Base-by-base conservation (phyloP, 768 basidiomycete genomes). In the Mycena maculata region DNA sequence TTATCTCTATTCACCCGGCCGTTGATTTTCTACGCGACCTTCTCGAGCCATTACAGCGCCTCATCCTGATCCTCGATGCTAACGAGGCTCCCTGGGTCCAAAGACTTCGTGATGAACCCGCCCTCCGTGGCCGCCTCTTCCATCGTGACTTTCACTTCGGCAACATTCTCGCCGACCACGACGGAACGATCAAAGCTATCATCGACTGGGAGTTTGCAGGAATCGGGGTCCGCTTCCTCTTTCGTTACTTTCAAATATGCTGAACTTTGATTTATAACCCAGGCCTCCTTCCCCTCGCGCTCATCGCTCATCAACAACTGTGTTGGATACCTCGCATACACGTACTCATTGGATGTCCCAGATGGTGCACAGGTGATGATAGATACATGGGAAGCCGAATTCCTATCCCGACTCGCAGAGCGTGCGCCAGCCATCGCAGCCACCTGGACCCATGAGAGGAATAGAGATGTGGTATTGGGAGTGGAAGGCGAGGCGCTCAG, bases 121-220 rank as follows among this genome's bases (percentile, higher is more conserved):
- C 20, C 31, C 61, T 70, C 16, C 61, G 57, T 18, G 48, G 49
- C 23, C 65, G 69, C 23, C 56, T 70, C 7, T 48, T 53, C 38
- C 69, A 70, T 38, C 54, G 61, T 15, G 69, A 70, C 52, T 66
- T 70, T 20, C 69, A 70, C 56, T 70, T 70, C 25, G 69, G 61
- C 2, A 70, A 70, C 31, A 59, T 70, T 25, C 62, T 70, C 30
- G 65, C 61, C 30, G 64, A 66, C n/a, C 36, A 38, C 6, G 52
- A 63, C 30, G 69, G 69, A 16, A 67, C 16, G 20, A 62, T 70
- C 52, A 63, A 70, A 25, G 69, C 41, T 1, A 36, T 70, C 12
- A 70, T 67, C 44, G 69, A 70, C 39, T 70, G 69, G 69, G 69
- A 70, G 38, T 70, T 70, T 36, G 65, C 65, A 1, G 65, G 65